Conservation (phyloP, 1,139 yeast species). For the Candida sanyaensis region DNA sequence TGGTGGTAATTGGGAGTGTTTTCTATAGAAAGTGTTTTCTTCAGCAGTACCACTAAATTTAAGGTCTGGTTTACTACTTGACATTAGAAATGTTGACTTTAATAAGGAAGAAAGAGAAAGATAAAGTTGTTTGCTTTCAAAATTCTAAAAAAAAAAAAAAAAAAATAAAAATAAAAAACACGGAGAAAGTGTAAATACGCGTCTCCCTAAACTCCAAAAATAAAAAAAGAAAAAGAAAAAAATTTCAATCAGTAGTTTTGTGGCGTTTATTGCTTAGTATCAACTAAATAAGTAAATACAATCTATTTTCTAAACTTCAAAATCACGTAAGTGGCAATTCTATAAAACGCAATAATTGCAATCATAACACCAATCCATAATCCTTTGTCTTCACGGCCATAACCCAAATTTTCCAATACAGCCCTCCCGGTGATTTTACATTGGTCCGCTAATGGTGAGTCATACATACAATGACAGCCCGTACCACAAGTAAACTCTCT, state of each 20-base stretch:
- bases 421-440: slow-evolving; percentile 34
- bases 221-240: no score
- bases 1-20: slow-evolving; percentile 53
- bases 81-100: slow-evolving; percentile 31
- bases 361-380: slow-evolving; percentile 36
- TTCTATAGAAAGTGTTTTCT: slow-evolving; percentile 64
- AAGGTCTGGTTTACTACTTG: slow-evolving; percentile 68
- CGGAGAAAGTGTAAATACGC: no score
- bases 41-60: slow-evolving; percentile 68
- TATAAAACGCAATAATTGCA: slow-evolving; percentile 26
- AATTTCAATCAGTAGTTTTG: no score
- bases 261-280: no score
- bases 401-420: slow-evolving; percentile 31
- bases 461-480: slow-evolving; percentile 36
- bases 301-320: slow-evolving; percentile 13
- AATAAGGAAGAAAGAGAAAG: background rate
- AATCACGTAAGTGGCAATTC: slow-evolving; percentile 19
- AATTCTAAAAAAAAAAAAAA: no score
- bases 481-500: slow-evolving; percentile 31
- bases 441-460: slow-evolving; percentile 25
- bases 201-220: no score
- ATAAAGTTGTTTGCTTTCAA: no score
- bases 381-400: slow-evolving; percentile 24
- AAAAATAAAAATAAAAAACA: no score
- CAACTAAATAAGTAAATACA: no score